Conservation (phyloP, 129 eudicot genomes). For the Saposhnikovia divaricata region DNA sequence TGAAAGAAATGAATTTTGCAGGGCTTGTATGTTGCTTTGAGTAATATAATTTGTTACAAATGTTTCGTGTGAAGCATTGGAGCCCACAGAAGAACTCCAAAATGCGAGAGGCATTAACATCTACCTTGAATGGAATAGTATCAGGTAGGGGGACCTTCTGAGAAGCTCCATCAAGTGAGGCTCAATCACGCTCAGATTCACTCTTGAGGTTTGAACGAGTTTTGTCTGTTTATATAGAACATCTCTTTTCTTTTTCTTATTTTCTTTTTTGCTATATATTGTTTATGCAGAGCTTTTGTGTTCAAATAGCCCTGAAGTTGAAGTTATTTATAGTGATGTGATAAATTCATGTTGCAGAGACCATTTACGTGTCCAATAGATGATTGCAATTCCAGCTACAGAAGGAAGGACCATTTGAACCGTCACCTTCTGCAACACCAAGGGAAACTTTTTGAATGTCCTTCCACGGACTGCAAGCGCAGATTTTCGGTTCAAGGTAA, state of each 20-base stretch:
- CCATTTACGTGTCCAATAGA: conserved; percentile 58
- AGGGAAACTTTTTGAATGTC: conserved; percentile 70
- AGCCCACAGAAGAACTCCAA: conserved; percentile 66
- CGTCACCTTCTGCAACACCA: conserved; percentile 80
- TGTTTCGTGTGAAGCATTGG: conserved; percentile 94
- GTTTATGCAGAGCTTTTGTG: not conserved
- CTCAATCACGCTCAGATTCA: conserved; percentile 60
- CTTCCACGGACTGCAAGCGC: conserved; percentile 40
- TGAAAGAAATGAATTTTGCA: conserved; percentile 21
- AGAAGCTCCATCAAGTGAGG: conserved; percentile 95
- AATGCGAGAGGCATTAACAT: conserved; percentile 67
- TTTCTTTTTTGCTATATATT: too few species aligned
- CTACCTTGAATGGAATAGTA: conserved; percentile 94
- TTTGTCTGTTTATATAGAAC: not conserved
- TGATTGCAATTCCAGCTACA: conserved; percentile 59
- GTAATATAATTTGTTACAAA: conserved; percentile 9
- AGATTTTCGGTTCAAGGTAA: conserved; percentile 57
- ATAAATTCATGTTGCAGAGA: conserved; percentile 40
- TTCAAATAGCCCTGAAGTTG: not conserved
- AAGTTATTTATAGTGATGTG: not conserved
- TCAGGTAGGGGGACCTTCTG: conserved; percentile 99
- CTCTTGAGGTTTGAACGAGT: conserved; percentile 28
- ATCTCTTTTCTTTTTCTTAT: too few species aligned
- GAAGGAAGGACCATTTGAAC: conserved; percentile 81
- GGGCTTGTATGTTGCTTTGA: conserved; percentile 18